Conservation (phyloP, 768 basidiomycete species). For the Amylocystis lapponica region DNA sequence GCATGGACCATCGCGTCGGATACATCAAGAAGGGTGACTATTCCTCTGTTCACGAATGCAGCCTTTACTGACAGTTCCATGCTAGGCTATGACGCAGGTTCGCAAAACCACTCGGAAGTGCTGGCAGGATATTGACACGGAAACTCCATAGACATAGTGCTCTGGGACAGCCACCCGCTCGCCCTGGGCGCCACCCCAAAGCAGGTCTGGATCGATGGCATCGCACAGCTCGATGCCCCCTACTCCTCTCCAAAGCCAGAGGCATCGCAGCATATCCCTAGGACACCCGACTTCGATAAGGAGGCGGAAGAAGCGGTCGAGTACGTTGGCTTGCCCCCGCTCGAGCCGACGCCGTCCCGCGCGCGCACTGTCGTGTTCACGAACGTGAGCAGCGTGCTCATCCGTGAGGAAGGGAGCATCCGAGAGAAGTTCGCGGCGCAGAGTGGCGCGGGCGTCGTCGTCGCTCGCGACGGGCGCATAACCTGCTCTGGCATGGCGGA, state of each 20-base stretch:
- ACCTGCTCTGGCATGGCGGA: conserved; percentile 41
- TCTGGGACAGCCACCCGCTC: conserved; percentile 77
- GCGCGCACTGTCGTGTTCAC: conserved; percentile 50
- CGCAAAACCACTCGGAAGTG: too few relatives aligned
- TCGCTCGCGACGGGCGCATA: conserved; percentile 49
- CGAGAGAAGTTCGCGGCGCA: conserved; percentile 25
- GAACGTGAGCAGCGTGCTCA: conserved; percentile 52
- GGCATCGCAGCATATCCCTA: conserved; percentile 44
- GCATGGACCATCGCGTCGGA: conserved; percentile 56
- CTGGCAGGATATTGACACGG: background rate
- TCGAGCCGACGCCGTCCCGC: conserved; percentile 35
- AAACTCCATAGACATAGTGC: conserved; percentile 51
- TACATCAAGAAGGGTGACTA: background rate
- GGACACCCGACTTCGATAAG: conserved; percentile 53
- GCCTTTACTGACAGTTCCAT: conserved; percentile 9
- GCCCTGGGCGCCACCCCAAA: conserved; percentile 70
- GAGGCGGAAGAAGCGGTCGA: conserved; percentile 48
- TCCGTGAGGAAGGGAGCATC: conserved; percentile 27
- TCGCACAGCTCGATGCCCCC: conserved; percentile 54
- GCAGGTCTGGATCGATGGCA: conserved; percentile 84
- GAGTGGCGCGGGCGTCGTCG: conserved; percentile 32
- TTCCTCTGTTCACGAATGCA: background rate
- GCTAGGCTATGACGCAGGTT: conserved; percentile 67
- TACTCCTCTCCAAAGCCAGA: conserved; percentile 47
- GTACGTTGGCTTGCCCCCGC: conserved; percentile 61